A percentile compares a stretch with the other conserved stretches of the same genome.
Conservation (phyloP, 345 rosid species). For the Aethionema arabicum region DNA sequence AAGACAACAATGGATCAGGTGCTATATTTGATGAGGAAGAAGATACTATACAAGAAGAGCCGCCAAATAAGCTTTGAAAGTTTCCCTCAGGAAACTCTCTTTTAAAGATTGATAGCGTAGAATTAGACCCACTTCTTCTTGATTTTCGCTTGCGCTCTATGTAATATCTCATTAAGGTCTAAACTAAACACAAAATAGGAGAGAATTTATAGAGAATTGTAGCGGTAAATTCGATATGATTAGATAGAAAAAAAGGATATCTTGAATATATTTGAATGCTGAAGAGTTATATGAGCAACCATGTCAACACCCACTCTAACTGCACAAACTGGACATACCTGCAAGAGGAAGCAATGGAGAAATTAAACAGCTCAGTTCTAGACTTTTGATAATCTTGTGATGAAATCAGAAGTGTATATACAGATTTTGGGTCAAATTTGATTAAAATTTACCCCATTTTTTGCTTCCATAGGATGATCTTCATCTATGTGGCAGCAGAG, state of each 20-base stretch:
- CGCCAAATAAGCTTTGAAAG: slow-evolving; percentile 71
- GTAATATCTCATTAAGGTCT: slow-evolving; percentile 61
- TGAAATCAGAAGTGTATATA: neutral
- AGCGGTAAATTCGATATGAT: neutral
- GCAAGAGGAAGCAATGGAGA: slow-evolving; percentile 32
- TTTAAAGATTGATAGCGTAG: slow-evolving; percentile 73
- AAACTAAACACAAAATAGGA: slow-evolving; percentile 22
- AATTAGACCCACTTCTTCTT: slow-evolving; percentile 74
- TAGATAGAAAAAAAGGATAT: slow-evolving; percentile 57
- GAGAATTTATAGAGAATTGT: neutral
- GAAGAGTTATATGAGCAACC: slow-evolving; percentile 96
- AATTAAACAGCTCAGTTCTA: slow-evolving; percentile 7
- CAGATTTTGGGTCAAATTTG: neutral
- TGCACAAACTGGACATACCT: slow-evolving; percentile 95
- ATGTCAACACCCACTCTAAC: slow-evolving; percentile 86
- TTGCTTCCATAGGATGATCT: slow-evolving; percentile 82
- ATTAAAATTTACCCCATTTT: slow-evolving; percentile 61
- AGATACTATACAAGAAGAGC: slow-evolving; percentile 61
- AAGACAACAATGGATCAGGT: slow-evolving; percentile 88
- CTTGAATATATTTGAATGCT: slow-evolving; percentile 87
- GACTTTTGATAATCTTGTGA: neutral
- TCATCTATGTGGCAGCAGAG: slow-evolving; percentile 93
- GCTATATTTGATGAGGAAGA: slow-evolving; percentile 50
- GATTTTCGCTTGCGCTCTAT: slow-evolving; percentile 87
- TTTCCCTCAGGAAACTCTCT: slow-evolving; percentile 89